These are phyloP conservation scores for Rhizopus microsporus DNA, from an alignment of 371 early-diverging fungal species.

Conservation along the genomic window DNA sequence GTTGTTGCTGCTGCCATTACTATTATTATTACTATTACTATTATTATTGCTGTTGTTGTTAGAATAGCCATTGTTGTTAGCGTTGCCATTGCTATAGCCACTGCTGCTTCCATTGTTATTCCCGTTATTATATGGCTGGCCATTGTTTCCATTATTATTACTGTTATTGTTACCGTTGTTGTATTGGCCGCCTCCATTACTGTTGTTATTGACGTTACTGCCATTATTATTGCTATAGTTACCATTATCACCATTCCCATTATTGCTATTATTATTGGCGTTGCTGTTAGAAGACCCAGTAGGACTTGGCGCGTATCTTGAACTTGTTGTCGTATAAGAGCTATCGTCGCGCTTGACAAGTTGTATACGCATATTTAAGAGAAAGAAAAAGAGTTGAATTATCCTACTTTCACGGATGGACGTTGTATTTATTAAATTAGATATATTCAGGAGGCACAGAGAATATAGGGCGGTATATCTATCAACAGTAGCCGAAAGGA, in stretches of 20 bases:
- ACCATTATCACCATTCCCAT: not conserved
- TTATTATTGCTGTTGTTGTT: constrained; percentile 6
- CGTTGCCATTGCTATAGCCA: constrained; percentile 7
- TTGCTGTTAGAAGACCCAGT: not conserved
- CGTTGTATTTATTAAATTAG: no score
- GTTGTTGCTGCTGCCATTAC: not conserved
- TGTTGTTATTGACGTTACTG: constrained; percentile 7
- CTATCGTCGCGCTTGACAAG: no score
- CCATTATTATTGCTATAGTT: not conserved
- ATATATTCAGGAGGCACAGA: no score
- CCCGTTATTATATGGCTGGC: not conserved
- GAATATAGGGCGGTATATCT: no score
- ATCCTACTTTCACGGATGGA: no score
- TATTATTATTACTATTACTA: not conserved
- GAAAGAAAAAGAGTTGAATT: no score
- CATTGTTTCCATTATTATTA: constrained; percentile 4
- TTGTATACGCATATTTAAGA: no score
- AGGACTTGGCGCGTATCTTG: not conserved
- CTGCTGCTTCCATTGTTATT: not conserved
- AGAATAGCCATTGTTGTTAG: constrained; percentile 1
- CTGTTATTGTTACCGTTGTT: not conserved
- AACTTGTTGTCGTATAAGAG: no score
- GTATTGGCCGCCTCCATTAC: not conserved
- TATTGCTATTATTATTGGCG: no score
- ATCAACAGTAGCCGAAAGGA: no score